Evolutionary conservation across 2,329 filamentous ascomycete species (phyloP), one percentile per base, ranked within the genome.

Genomic region (Massarina eburnea): DNA sequence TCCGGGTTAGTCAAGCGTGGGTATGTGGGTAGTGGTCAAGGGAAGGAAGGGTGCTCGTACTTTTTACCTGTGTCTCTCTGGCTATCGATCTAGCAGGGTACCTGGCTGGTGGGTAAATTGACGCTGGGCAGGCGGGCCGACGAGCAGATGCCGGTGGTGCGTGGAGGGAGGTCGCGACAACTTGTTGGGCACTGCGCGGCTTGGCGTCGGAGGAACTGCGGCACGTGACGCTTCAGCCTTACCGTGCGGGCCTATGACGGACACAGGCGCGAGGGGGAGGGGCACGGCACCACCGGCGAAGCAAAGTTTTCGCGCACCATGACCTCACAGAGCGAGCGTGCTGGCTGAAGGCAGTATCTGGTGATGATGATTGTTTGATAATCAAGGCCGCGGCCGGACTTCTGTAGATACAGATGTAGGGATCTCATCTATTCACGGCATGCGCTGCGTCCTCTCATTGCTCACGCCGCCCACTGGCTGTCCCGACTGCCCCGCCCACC

Each of bases 61-160:
- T n/a, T n/a, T n/a, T n/a, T n/a, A n/a, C n/a, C n/a, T n/a, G n/a
- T n/a, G n/a, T n/a, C n/a, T n/a, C n/a, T n/a, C n/a, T n/a, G n/a
- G n/a, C n/a, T n/a, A n/a, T n/a, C n/a, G n/a, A n/a, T n/a, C n/a
- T n/a, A n/a, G n/a, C n/a, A n/a, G n/a, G n/a, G n/a, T n/a, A n/a
- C n/a, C n/a, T n/a, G n/a, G n/a, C n/a, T n/a, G n/a, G n/a, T n/a
- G n/a, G n/a, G n/a, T n/a, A n/a, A n/a, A n/a, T n/a, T n/a, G n/a
- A n/a, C n/a, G n/a, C n/a, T 58, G 58, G 58, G 50, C 57, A 47
- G 45, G 54, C 58, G 58, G 58, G 57, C 58, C 58, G 58, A 53
- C 46, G 48, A 45, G 49, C 47, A 51, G 48, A 48, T 54, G 45
- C 53, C 49, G 50, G 22, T 21, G 47, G 32, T 54, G 51, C 46